Percentiles rank a stretch among this genome's conserved stretches.
Evolutionary conservation across 1,284 basidiomycete genomes (phyloP).

Genomic region (Marasmius sp.): DNA sequence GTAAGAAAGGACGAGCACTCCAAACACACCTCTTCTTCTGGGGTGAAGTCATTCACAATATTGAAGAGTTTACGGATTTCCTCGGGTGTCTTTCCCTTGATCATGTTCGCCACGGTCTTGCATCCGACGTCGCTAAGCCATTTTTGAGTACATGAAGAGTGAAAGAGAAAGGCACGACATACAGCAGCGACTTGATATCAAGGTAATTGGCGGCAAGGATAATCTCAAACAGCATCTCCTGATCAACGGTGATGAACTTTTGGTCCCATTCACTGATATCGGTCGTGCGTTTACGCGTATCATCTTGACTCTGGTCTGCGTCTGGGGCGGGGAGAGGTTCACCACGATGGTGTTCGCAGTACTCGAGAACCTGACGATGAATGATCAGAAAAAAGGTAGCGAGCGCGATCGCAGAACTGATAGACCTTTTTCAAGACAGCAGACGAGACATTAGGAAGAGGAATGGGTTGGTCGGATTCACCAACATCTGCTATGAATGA

Average conservation of each 20-base stretch:
- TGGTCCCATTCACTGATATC: slow-evolving; percentile 99
- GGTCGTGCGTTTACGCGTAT: slow-evolving; percentile 95
- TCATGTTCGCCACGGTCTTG: slow-evolving; percentile 99
- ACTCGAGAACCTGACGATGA: slow-evolving; percentile 83
- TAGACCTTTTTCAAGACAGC: slow-evolving; percentile 93
- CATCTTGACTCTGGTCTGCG: slow-evolving; percentile 80
- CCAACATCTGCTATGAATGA: slow-evolving; percentile 73
- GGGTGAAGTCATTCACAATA: slow-evolving; percentile 98
- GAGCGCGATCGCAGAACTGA: not conserved
- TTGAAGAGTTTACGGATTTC: slow-evolving; percentile 97
- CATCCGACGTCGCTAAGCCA: slow-evolving; percentile 89
- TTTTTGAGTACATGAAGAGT: not conserved
- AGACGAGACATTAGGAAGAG: slow-evolving; percentile 95
- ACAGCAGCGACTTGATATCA: slow-evolving; percentile 99
- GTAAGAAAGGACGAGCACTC: slow-evolving; percentile 13
- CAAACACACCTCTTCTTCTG: slow-evolving; percentile 87
- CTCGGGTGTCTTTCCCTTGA: slow-evolving; percentile 96
- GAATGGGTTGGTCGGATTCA: slow-evolving; percentile 91
- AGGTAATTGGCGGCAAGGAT: slow-evolving; percentile 99
- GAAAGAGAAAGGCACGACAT: slow-evolving; percentile 29
- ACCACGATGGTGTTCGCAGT: slow-evolving; percentile 97
- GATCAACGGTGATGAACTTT: slow-evolving; percentile 96
- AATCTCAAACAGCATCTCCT: slow-evolving; percentile 98
- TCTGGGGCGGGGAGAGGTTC: slow-evolving; percentile 92
- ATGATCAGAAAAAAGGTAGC: not conserved